Conservation (phyloP, 108 stramenopile genomes). For the Cyclotella atomus region DNA sequence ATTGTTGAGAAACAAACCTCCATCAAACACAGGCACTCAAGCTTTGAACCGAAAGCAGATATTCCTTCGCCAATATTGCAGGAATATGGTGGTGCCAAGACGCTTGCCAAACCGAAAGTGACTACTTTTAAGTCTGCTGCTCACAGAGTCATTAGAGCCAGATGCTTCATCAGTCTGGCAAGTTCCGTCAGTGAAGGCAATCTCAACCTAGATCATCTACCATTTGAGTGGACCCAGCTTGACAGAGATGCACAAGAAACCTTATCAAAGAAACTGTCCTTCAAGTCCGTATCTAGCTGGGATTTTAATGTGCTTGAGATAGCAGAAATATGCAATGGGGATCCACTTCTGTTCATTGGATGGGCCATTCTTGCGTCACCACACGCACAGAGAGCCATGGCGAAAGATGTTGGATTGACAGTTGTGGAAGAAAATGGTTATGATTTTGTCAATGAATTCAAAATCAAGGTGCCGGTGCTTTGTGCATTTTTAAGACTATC, state of each 20-base stretch:
- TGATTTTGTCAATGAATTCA: constrained; percentile 43
- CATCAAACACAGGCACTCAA: too few relatives aligned
- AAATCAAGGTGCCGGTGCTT: constrained; percentile 39
- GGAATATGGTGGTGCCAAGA: constrained; percentile 5
- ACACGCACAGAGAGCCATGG: constrained; percentile 38
- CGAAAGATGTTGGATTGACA: constrained; percentile 23
- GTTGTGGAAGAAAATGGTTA: constrained; percentile 40
- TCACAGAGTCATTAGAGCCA: constrained; percentile 1
- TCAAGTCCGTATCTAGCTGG: constrained; percentile 31
- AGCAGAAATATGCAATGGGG: constrained; percentile 10
- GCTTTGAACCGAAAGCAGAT: too few relatives aligned
- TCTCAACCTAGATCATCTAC: not conserved
- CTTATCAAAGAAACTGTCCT: constrained; percentile 14
- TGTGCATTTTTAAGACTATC: constrained; percentile 41
- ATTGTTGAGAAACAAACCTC: too few relatives aligned
- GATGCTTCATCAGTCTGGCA: not conserved
- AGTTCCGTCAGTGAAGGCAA: not conserved
- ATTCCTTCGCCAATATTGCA: constrained; percentile 1
- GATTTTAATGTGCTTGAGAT: constrained; percentile 37
- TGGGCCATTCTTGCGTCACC: constrained; percentile 51
- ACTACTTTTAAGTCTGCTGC: not conserved
- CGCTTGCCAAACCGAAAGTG: not conserved
- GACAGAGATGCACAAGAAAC: not conserved
- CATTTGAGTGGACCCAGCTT: not conserved
- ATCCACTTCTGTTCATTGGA: constrained; percentile 34